Evolutionary conservation across 352 stramenopile genomes (phyloP).

Genomic region (Globisporangium yorkense): DNA sequence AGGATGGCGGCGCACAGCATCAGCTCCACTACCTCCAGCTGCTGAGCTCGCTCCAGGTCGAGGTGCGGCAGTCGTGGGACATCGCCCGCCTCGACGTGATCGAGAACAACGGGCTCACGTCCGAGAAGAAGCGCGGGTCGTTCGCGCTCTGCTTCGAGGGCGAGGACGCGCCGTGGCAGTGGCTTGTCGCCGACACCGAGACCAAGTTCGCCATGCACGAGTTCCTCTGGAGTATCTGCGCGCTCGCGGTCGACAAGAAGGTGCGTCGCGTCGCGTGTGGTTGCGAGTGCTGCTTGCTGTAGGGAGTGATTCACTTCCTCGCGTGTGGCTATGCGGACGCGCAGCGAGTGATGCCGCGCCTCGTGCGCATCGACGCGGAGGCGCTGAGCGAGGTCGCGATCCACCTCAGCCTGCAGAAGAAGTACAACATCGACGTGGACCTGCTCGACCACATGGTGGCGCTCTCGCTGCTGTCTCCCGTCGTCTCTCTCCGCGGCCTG

Average conservation of each 20-base stretch:
- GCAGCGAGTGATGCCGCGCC: conserved; percentile 36
- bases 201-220: conserved; percentile 52
- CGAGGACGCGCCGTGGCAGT: conserved; percentile 37
- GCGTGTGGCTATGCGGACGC: too few species aligned
- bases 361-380: conserved; percentile 52
- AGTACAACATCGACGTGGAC: conserved; percentile 62
- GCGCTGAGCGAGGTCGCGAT: conserved; percentile 55
- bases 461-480: not conserved
- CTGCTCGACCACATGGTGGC: conserved; percentile 47
- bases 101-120: conserved; percentile 48
- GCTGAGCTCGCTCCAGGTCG: conserved; percentile 58
- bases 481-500: not conserved
- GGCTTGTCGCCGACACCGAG: conserved; percentile 54
- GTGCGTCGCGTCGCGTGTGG: too few species aligned
- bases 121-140: conserved; percentile 41
- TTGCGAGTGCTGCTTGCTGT: too few species aligned
- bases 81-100: conserved; percentile 44
- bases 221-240: conserved; percentile 70
- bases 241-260: conserved; percentile 46
- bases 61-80: conserved; percentile 59
- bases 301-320: too few species aligned
- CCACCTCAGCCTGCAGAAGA: conserved; percentile 42
- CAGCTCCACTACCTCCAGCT: conserved; percentile 65
- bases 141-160: conserved; percentile 53
- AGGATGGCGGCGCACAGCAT: conserved; percentile 22